Evolutionary conservation across 306 rosid genomes (phyloP).

Genomic region (Dryas drummondii): DNA sequence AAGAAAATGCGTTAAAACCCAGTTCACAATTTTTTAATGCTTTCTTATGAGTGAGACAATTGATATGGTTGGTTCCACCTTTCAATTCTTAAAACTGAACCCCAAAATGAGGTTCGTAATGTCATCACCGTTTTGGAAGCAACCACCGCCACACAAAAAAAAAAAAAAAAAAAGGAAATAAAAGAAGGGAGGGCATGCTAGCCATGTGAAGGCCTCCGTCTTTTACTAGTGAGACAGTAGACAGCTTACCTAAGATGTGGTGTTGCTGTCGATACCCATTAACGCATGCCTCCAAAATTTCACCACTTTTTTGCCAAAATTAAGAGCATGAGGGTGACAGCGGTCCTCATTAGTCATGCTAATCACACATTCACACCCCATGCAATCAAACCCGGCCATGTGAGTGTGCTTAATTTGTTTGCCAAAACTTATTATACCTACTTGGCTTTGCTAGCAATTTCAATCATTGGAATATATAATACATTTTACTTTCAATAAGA

Average conservation of each 20-base stretch:
- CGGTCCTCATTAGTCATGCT: background rate
- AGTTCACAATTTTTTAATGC: background rate
- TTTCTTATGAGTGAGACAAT: too few species aligned
- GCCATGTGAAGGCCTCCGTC: slow-evolving; percentile 22
- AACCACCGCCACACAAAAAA: slow-evolving; percentile 10
- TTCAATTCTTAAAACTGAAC: background rate
- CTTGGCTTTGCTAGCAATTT: too few species aligned
- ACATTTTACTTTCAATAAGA: too few species aligned
- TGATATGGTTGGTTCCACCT: background rate
- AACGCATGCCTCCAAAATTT: background rate
- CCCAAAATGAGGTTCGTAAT: background rate
- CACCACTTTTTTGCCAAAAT: background rate
- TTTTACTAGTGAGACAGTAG: slow-evolving; percentile 1
- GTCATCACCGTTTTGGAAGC: slow-evolving; percentile 16
- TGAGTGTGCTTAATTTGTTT: too few species aligned
- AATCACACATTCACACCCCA: slow-evolving; percentile 21
- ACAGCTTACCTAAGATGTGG: slow-evolving; percentile 20
- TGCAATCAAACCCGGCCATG: slow-evolving; percentile 6
- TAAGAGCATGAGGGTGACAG: background rate
- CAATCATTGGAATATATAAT: too few species aligned
- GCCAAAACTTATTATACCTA: too few species aligned
- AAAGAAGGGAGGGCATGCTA: background rate
- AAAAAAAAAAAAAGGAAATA: background rate
- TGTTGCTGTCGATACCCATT: slow-evolving; percentile 14
- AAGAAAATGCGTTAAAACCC: background rate